Evolutionary conservation across 2,329 filamentous ascomycete genomes (phyloP).

Genomic region (Penicillium italicum): DNA sequence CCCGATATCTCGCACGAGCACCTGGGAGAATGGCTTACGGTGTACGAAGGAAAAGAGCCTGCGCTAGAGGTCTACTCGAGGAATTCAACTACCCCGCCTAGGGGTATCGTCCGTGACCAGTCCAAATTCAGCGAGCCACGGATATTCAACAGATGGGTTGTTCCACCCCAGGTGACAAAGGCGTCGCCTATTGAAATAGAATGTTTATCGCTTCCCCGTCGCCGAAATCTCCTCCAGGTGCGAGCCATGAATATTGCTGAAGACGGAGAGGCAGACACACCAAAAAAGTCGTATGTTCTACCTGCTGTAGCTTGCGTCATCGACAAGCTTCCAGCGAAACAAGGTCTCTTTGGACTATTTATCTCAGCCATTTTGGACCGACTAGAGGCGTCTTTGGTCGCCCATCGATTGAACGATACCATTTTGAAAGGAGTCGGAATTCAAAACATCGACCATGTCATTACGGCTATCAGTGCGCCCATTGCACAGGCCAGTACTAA

Average conservation of each 20-base stretch:
- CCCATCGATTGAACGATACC: constrained; percentile 55
- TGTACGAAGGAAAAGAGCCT: constrained; percentile 21
- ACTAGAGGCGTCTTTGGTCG: constrained; percentile 63
- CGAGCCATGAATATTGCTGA: constrained; percentile 7
- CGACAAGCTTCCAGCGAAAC: constrained; percentile 45
- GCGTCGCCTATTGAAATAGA: constrained; percentile 22
- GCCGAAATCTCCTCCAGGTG: constrained; percentile 28
- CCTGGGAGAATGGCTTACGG: constrained; percentile 21
- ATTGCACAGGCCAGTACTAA: constrained; percentile 58
- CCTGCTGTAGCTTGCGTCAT: constrained; percentile 29
- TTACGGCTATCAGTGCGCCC: constrained; percentile 68
- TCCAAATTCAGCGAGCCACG: constrained; percentile 24
- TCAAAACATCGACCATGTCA: constrained; percentile 53
- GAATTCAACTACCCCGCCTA: neutral
- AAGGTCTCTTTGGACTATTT: constrained; percentile 54
- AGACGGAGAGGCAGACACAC: constrained; percentile 3
- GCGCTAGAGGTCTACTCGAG: constrained; percentile 22
- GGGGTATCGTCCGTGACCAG: constrained; percentile 30
- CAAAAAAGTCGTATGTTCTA: constrained; percentile 19
- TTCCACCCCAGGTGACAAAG: neutral
- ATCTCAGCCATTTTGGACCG: constrained; percentile 70
- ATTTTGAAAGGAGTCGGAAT: constrained; percentile 55
- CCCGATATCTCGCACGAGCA: constrained; percentile 19
- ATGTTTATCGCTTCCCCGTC: constrained; percentile 25
- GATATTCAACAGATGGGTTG: constrained; percentile 26